Evolutionary conservation across 176 grass and related monocot genomes (phyloP).

Genomic region (Puccinellia tenuiflora): DNA sequence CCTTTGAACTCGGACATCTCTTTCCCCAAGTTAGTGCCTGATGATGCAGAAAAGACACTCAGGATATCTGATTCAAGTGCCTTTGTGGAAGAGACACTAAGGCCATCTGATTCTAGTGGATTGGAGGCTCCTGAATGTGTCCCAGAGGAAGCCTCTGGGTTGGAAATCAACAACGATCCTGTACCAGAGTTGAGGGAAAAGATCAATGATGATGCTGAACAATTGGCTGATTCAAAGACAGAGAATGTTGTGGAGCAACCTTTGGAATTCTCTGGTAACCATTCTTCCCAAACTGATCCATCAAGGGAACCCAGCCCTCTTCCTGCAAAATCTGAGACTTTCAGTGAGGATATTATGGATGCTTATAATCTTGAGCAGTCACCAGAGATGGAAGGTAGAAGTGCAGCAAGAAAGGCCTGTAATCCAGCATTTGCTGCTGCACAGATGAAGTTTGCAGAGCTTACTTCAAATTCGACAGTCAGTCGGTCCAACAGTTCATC

Average conservation of each 20-base stretch:
- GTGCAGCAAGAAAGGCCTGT: constrained; percentile 39
- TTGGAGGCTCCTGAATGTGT: constrained; percentile 21
- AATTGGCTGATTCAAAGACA: constrained; percentile 12
- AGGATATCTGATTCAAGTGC: constrained; percentile 16
- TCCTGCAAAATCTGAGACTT: constrained; percentile 41
- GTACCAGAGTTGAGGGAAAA: constrained; percentile 42
- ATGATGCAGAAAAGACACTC: constrained; percentile 24
- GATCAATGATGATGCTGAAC: neutral
- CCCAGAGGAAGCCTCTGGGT: constrained; percentile 20
- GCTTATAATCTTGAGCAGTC: constrained; percentile 39
- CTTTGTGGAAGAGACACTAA: constrained; percentile 25
- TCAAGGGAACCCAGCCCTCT: constrained; percentile 18
- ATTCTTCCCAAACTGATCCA: constrained; percentile 26
- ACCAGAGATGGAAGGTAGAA: constrained; percentile 47
- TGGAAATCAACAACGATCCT: constrained; percentile 25
- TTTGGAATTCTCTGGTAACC: constrained; percentile 20
- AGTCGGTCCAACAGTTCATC: constrained; percentile 43
- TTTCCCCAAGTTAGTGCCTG: constrained; percentile 29
- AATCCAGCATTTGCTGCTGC: constrained; percentile 92
- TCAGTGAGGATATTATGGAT: constrained; percentile 7
- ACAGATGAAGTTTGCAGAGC: constrained; percentile 85
- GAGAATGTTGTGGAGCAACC: constrained; percentile 26
- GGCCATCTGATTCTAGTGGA: constrained; percentile 14
- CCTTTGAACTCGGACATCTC: constrained; percentile 34
- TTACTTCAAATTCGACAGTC: constrained; percentile 49